Evolutionary conservation across 2,329 filamentous ascomycete genomes (phyloP), one percentile per base, ranked within the genome.

Genomic region (Fusarium nodosum): DNA sequence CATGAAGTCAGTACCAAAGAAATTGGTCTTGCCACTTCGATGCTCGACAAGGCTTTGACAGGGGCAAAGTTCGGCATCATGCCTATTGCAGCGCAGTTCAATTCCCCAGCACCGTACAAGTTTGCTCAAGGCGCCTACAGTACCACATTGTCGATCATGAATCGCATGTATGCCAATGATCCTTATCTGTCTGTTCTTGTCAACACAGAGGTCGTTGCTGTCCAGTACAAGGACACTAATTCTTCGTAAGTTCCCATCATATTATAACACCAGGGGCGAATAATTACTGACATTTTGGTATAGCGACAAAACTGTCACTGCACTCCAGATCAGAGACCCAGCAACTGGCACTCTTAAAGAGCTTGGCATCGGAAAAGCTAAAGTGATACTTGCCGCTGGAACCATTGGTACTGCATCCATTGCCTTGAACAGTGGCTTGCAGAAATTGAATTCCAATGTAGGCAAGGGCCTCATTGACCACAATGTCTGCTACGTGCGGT

Each of bases 131-230:
- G 68, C 16, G 68, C 66, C 1, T 71, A 65, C 16, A 71, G 68
- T n/a, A 71, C 68, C 9, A 71, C 68, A 0, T 1, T 71, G 0
- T 18, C 59, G 2, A 56, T 71, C 24, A 70, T 71, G 24, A 71
- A 71, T 20, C 66, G 68, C 1, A 71, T 71, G 66, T 70, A 71
- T 5, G 66, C 68, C 36, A 71, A 71, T 6, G 68, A 70, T 11
- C 63, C 47, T 9, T 68, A 65, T 7, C 36, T 70, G 1, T 61
- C 66, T 2, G 68, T 70, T 3, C 56, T 71, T 0, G 36, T 71
- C 5, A 39, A 68, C 11, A 70, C 68, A 0, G 66, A 71, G 31
- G 68, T 71, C 3, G 44, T 71, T 18, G 63, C 68, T 5, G 24
- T 67, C 1, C 50, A 61, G 0, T 56, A 68, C 2, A 38, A 28